A percentile compares a stretch with the other conserved stretches of the same genome.
These are phyloP conservation scores for Aspergillus texensis DNA, from an alignment of 2,329 filamentous ascomycete species.

Conservation along the genomic window DNA sequence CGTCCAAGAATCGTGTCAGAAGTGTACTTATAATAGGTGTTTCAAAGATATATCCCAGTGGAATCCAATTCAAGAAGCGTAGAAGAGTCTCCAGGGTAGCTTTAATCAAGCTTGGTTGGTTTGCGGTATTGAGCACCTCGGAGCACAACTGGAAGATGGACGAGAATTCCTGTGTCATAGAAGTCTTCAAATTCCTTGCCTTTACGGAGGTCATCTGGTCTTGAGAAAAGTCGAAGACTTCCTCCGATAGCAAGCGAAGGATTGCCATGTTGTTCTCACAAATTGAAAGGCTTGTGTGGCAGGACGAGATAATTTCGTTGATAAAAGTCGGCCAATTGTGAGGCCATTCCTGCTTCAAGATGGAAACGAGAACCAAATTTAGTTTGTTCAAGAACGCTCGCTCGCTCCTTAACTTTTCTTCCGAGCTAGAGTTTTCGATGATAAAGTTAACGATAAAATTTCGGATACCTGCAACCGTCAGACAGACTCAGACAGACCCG, in stretches of 20 bases:
- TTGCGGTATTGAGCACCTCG: slow-evolving; percentile 88
- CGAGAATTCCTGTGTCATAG: slow-evolving; percentile 98
- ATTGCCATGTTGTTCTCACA: slow-evolving; percentile 99
- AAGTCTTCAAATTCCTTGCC: slow-evolving; percentile 93
- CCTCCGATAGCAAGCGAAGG: slow-evolving; percentile 89
- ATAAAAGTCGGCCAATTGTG: slow-evolving; percentile 99
- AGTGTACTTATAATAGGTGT: slow-evolving; percentile 94
- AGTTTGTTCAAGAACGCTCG: slow-evolving; percentile 96
- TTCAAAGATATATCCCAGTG: slow-evolving; percentile 97
- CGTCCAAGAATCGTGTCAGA: slow-evolving; percentile 86
- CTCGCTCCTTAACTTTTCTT: slow-evolving; percentile 82
- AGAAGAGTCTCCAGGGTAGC: slow-evolving; percentile 95
- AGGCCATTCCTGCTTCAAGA: slow-evolving; percentile 99
- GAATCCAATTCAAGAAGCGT: slow-evolving; percentile 98
- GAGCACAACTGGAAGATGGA: slow-evolving; percentile 97
- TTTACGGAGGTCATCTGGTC: slow-evolving; percentile 99
- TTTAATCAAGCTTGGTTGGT: slow-evolving; percentile 85
- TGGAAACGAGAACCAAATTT: slow-evolving; percentile 94
- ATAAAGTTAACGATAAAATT: slow-evolving; percentile 99
- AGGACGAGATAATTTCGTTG: slow-evolving; percentile 98
- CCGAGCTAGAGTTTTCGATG: slow-evolving; percentile 86
- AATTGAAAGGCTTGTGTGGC: slow-evolving; percentile 91
- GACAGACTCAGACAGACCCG: background rate
- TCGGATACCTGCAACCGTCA: slow-evolving; percentile 71
- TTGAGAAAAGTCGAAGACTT: slow-evolving; percentile 98